These are phyloP conservation scores for Chlorella sp. DNA, from an alignment of 139 green algal genomes.

Conservation along the genomic window DNA sequence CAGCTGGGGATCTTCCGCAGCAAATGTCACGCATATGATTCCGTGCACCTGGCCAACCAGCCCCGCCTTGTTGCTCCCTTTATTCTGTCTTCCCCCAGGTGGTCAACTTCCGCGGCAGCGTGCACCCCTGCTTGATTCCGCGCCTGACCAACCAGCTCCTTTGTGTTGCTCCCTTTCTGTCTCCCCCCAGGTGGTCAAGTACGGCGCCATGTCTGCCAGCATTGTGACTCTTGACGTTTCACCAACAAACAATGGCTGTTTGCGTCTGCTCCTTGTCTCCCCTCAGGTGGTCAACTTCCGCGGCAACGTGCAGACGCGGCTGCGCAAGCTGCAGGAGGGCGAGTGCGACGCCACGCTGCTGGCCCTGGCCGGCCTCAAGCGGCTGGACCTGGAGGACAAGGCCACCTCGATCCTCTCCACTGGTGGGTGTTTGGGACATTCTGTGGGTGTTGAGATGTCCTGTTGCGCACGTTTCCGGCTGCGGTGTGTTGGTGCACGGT, in stretches of 20 bases:
- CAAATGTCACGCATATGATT: neutral
- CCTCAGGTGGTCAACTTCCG: constrained; percentile 98
- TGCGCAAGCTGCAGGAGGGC: constrained; percentile 97
- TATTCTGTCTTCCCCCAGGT: constrained; percentile 70
- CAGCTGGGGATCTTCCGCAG: neutral
- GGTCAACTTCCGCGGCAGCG: constrained; percentile 98
- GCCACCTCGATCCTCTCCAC: constrained; percentile 83
- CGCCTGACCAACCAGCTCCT: too few species aligned
- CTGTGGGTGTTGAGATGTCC: too few species aligned
- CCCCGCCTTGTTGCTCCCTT: neutral
- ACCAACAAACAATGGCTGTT: too few species aligned
- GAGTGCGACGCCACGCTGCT: constrained; percentile 92
- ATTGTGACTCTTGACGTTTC: too few species aligned
- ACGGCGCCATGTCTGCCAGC: too few species aligned
- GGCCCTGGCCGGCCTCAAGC: constrained; percentile 95
- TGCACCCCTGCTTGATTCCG: constrained; percentile 96
- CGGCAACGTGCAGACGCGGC: constrained; percentile 96
- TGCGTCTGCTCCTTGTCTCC: too few species aligned
- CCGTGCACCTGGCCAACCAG: neutral
- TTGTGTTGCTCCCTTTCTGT: too few species aligned
- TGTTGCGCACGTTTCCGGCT: too few species aligned
- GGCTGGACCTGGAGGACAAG: constrained; percentile 94
- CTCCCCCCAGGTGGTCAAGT: too few species aligned
- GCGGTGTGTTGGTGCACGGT: too few species aligned
- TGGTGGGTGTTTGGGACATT: too few species aligned